Percentiles rank a stretch among this genome's conserved stretches.
These are phyloP conservation scores for Cordyceps javanica DNA, from an alignment of 2,329 filamentous ascomycete species.

Conservation along the genomic window DNA sequence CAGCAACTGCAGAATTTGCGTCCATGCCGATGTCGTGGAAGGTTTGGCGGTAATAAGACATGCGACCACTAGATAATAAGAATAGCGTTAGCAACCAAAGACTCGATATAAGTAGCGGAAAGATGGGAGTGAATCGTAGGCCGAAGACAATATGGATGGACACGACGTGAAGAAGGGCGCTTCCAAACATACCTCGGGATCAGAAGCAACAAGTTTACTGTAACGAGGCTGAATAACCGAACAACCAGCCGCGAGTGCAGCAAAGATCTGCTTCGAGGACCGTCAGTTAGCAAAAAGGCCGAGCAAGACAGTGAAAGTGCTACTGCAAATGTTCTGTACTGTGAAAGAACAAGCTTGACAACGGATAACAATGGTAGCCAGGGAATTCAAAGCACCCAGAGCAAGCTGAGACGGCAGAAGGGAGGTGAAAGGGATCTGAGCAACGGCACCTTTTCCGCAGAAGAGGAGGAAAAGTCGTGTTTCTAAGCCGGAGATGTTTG, in stretches of 20 bases:
- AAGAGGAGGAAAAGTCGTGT: conserved; percentile 2
- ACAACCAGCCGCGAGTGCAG: conserved; percentile 22
- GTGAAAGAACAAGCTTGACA: background rate
- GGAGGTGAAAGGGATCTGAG: background rate
- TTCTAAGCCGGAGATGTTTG: background rate
- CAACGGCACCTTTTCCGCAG: conserved; percentile 2
- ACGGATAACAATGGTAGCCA: background rate
- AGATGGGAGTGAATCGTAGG: background rate
- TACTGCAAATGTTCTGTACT: background rate
- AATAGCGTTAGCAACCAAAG: background rate
- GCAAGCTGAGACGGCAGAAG: background rate
- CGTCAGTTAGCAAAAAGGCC: conserved; percentile 7
- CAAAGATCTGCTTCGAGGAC: conserved; percentile 22
- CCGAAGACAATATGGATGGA: background rate
- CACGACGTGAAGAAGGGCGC: too few species aligned
- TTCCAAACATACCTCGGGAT: conserved; percentile 26
- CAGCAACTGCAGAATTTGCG: conserved; percentile 24
- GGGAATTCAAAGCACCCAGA: background rate
- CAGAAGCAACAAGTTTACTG: conserved; percentile 27
- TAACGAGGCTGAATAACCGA: conserved; percentile 24
- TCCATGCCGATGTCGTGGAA: conserved; percentile 30
- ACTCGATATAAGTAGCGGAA: background rate
- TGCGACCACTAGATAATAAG: conserved; percentile 18
- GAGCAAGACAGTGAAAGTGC: background rate
- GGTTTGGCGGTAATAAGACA: conserved; percentile 30